phyloP scores from a whole-genome alignment of 140 eudicot species.

The Anethum foeniculum region DNA sequence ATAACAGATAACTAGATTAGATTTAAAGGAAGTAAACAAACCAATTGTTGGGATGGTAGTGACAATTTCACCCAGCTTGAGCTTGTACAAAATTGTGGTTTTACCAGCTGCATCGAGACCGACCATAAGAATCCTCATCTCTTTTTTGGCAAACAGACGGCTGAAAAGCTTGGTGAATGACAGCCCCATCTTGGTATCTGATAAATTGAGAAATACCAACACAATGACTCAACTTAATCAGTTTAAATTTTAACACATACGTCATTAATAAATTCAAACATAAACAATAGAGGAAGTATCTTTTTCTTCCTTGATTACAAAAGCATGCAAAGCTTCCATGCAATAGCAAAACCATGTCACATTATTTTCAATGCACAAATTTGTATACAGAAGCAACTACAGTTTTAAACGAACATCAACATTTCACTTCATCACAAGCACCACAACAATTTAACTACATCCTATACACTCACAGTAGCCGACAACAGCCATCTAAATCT shows the following conservation, averaged over 20 bases:
- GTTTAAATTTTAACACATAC: not conserved
- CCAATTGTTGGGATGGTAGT: constrained; percentile 54
- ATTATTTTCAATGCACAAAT: not conserved
- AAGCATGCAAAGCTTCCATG: not conserved
- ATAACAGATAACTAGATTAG: not conserved
- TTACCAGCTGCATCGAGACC: constrained; percentile 60
- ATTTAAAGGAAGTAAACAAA: constrained; percentile 9
- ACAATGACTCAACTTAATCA: not conserved
- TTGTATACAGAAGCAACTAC: not conserved
- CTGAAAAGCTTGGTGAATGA: constrained; percentile 48
- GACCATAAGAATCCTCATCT: constrained; percentile 52
- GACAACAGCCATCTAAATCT: not conserved
- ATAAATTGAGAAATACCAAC: not conserved
- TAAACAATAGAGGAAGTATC: not conserved
- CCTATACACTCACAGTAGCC: not conserved
- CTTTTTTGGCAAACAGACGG: constrained; percentile 40
- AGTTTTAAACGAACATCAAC: not conserved
- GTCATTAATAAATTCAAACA: not conserved
- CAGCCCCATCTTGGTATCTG: constrained; percentile 44
- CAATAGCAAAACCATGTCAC: not conserved
- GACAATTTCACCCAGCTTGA: constrained; percentile 50
- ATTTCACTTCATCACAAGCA: not conserved
- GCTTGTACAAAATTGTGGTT: constrained; percentile 50
- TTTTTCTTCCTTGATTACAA: no score
- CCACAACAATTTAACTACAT: not conserved